Conservation (phyloP, 2,329 filamentous ascomycete genomes). For the Huntiella savannae region DNA sequence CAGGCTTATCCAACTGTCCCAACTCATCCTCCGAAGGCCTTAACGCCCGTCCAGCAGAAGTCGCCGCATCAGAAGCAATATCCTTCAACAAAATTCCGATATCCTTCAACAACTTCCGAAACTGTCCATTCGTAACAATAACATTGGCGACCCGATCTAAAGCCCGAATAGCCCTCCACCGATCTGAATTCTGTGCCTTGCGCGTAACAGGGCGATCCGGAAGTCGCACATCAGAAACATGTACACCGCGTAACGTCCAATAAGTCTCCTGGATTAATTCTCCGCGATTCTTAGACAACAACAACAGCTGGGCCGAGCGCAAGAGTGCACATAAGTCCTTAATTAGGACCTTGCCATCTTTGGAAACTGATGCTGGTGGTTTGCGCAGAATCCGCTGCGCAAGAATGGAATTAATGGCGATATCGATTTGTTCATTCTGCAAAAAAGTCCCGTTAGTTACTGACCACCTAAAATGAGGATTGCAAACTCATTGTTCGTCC, state of each 20-base stretch:
- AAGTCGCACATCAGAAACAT: slow-evolving; percentile 37
- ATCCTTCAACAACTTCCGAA: slow-evolving; percentile 78
- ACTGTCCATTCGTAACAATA: slow-evolving; percentile 88
- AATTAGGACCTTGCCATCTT: slow-evolving; percentile 64
- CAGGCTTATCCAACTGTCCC: slow-evolving; percentile 59
- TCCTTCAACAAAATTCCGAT: slow-evolving; percentile 65
- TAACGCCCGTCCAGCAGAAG: slow-evolving; percentile 54
- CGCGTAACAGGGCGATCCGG: slow-evolving; percentile 55
- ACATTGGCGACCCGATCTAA: slow-evolving; percentile 74
- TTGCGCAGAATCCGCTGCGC: slow-evolving; percentile 47
- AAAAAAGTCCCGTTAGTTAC: background rate
- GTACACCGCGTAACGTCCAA: slow-evolving; percentile 71
- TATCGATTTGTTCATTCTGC: slow-evolving; percentile 86
- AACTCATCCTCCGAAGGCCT: slow-evolving; percentile 64
- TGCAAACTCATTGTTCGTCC: too few relatives aligned
- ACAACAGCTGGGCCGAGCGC: slow-evolving; percentile 61
- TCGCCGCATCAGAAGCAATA: slow-evolving; percentile 77
- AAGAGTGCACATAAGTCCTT: slow-evolving; percentile 63
- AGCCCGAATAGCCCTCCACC: slow-evolving; percentile 64
- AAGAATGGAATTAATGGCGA: slow-evolving; percentile 78
- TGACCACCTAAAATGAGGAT: too few relatives aligned
- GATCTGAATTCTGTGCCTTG: slow-evolving; percentile 62
- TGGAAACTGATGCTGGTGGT: slow-evolving; percentile 59
- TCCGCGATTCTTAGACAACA: slow-evolving; percentile 87
- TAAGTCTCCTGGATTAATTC: slow-evolving; percentile 93